phyloP scores from a whole-genome alignment of 352 stramenopile genomes.

The Phytophthora macrochlamydospora region DNA sequence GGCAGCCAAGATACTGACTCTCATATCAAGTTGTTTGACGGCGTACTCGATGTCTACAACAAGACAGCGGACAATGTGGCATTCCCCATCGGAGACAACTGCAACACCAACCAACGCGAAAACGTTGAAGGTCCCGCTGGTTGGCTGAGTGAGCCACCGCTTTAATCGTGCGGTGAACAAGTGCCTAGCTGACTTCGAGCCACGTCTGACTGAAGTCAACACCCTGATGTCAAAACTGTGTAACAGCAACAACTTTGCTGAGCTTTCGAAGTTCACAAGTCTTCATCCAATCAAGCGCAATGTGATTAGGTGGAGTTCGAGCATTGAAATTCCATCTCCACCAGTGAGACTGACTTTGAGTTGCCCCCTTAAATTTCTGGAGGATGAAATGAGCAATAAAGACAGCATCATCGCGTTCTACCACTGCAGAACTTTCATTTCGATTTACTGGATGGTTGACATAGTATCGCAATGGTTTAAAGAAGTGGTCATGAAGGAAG shows the following conservation, averaged over 20 bases:
- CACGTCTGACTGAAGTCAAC: not conserved
- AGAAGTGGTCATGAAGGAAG: too few relatives aligned
- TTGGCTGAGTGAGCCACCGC: not conserved
- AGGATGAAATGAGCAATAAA: too few relatives aligned
- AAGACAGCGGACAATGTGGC: not conserved
- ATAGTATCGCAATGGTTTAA: too few relatives aligned
- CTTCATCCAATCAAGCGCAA: slow-evolving; percentile 1
- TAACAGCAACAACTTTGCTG: not conserved
- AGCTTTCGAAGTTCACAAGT: not conserved
- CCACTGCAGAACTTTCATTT: too few relatives aligned
- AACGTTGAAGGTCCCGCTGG: not conserved
- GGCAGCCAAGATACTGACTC: too few relatives aligned
- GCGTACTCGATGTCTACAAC: not conserved
- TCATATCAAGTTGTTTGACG: not conserved
- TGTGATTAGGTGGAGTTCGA: slow-evolving; percentile 3
- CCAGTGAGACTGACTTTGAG: too few relatives aligned
- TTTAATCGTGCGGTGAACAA: slow-evolving; percentile 2
- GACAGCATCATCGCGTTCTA: too few relatives aligned
- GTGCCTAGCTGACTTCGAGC: not conserved
- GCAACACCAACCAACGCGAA: not conserved
- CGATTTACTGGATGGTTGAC: too few relatives aligned
- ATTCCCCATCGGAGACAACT: slow-evolving; percentile 1
- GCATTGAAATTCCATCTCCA: not conserved
- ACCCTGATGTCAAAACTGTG: not conserved
- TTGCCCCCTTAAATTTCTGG: too few relatives aligned